phyloP scores from a whole-genome alignment of 306 rosid genomes.

The Trifolium subterraneum region DNA sequence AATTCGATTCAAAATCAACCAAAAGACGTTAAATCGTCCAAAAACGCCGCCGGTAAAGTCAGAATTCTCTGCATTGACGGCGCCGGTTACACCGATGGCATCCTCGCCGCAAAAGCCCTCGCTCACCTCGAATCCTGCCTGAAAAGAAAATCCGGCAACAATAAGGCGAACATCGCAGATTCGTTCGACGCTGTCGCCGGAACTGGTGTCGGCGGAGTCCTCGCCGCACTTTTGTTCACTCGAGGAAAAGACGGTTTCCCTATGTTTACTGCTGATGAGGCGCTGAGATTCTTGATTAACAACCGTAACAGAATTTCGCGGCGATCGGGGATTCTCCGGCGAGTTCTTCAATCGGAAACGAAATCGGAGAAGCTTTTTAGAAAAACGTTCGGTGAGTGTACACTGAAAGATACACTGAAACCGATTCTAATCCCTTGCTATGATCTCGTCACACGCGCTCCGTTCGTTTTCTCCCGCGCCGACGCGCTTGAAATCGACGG shows the following conservation, averaged over 20 bases:
- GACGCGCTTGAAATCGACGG: slow-evolving; percentile 92
- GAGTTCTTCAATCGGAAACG: slow-evolving; percentile 44
- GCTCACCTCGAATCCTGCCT: slow-evolving; percentile 69
- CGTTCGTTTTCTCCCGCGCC: slow-evolving; percentile 94
- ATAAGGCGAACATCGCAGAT: slow-evolving; percentile 56
- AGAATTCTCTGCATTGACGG: slow-evolving; percentile 87
- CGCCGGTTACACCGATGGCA: slow-evolving; percentile 79
- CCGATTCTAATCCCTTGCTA: slow-evolving; percentile 89
- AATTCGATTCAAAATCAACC: slow-evolving; percentile 22
- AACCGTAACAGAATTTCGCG: slow-evolving; percentile 62
- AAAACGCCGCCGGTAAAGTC: slow-evolving; percentile 61
- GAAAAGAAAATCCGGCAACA: slow-evolving; percentile 63
- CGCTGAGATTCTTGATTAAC: slow-evolving; percentile 58
- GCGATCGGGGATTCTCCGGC: slow-evolving; percentile 55
- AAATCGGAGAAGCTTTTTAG: slow-evolving; percentile 65
- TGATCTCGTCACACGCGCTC: slow-evolving; percentile 86
- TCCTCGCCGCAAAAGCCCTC: slow-evolving; percentile 81
- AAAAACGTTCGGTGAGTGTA: slow-evolving; percentile 72
- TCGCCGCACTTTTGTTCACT: slow-evolving; percentile 79
- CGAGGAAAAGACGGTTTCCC: slow-evolving; percentile 67
- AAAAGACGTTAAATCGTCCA: slow-evolving; percentile 41
- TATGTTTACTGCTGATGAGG: slow-evolving; percentile 74
- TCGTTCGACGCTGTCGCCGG: slow-evolving; percentile 91
- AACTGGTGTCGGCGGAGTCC: slow-evolving; percentile 79
- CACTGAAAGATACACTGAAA: slow-evolving; percentile 80